Evolutionary conservation across 208 protist species (phyloP).

Genomic region (Wallacemonas collosoma): DNA sequence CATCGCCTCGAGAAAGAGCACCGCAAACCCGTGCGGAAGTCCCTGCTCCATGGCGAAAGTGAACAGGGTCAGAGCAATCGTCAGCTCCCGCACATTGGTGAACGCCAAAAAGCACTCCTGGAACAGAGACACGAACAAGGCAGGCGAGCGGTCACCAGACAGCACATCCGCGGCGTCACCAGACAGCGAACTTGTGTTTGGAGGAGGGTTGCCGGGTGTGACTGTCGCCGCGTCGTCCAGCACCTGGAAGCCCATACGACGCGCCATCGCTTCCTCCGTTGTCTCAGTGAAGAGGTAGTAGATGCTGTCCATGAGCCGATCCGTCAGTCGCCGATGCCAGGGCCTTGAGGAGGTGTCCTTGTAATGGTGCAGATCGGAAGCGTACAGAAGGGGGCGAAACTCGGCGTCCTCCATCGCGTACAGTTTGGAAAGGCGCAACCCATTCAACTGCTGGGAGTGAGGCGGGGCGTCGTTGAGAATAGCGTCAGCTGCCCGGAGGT

Average conservation of each 20-base stretch:
- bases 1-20: slow-evolving; percentile 58
- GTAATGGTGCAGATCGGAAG: slow-evolving; percentile 66
- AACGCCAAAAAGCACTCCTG: slow-evolving; percentile 33
- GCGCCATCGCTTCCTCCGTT: slow-evolving; percentile 38
- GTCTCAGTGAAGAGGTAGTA: slow-evolving; percentile 70
- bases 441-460: slow-evolving; percentile 24
- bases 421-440: slow-evolving; percentile 43
- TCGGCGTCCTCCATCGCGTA: slow-evolving; percentile 43
- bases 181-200: not conserved
- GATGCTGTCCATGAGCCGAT: slow-evolving; percentile 36
- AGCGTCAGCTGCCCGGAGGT: not conserved
- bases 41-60: slow-evolving; percentile 51
- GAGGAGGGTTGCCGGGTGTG: not conserved
- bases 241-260: slow-evolving; percentile 41
- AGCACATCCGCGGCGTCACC: not conserved
- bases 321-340: slow-evolving; percentile 22
- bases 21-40: slow-evolving; percentile 71
- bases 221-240: slow-evolving; percentile 19
- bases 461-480: slow-evolving; percentile 27
- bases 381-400: slow-evolving; percentile 63
- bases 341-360: slow-evolving; percentile 38
- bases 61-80: slow-evolving; percentile 59
- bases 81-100: slow-evolving; percentile 37
- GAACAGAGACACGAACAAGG: slow-evolving; percentile 42
- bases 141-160: not conserved